Evolutionary conservation across 2,329 filamentous ascomycete genomes (phyloP).

Genomic region (Akanthomyces muscarius): DNA sequence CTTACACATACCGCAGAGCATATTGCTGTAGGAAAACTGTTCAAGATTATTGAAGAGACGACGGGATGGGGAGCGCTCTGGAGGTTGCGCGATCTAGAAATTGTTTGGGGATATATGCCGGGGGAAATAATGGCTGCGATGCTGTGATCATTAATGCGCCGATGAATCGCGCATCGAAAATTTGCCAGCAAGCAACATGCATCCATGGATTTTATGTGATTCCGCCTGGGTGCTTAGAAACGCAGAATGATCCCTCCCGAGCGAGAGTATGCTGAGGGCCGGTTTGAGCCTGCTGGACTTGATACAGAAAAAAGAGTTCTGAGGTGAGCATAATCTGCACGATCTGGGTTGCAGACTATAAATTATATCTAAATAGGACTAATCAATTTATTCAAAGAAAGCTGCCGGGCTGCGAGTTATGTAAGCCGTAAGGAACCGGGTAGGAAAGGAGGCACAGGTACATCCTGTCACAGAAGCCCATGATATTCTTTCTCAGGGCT

Average conservation of each 20-base stretch:
- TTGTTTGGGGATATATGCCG: constrained; percentile 29
- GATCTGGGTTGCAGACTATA: too few relatives aligned
- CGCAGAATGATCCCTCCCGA: too few relatives aligned
- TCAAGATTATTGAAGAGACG: constrained; percentile 42
- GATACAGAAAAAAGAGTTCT: too few relatives aligned
- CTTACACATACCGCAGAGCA: constrained; percentile 42
- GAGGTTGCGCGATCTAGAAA: constrained; percentile 45
- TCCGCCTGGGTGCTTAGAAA: too few relatives aligned
- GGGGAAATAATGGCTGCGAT: constrained; percentile 9
- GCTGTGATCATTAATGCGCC: not conserved
- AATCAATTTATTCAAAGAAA: not conserved
- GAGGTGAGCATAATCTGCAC: too few relatives aligned
- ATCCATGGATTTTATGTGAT: too few relatives aligned
- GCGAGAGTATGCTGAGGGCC: too few relatives aligned
- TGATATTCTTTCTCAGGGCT: not conserved
- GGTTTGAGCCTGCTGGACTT: too few relatives aligned
- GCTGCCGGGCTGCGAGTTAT: not conserved
- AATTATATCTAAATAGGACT: too few relatives aligned
- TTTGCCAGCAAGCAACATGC: too few relatives aligned
- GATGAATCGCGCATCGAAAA: too few relatives aligned
- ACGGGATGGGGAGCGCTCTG: constrained; percentile 48
- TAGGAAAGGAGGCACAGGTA: not conserved
- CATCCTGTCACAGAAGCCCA: not conserved
- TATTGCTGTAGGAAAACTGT: constrained; percentile 32
- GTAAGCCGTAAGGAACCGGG: not conserved